phyloP scores from a whole-genome alignment of 805 yeast genomes.

The Candida silvicultrix region DNA sequence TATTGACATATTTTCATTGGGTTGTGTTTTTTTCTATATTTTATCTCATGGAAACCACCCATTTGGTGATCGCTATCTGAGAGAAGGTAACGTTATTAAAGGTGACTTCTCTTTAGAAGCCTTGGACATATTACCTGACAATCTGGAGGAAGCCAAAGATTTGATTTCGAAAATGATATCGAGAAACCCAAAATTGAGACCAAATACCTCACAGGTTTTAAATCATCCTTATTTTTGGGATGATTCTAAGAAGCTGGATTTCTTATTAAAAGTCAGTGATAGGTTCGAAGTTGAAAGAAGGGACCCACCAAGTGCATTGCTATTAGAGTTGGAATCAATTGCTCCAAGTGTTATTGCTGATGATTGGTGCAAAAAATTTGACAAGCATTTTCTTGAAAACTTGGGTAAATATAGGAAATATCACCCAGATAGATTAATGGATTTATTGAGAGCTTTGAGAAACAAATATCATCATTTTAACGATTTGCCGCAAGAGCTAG shows the following conservation, averaged over 20 bases:
- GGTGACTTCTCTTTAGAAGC: constrained; percentile 38
- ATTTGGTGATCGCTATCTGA: constrained; percentile 82
- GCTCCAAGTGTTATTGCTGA: constrained; percentile 47
- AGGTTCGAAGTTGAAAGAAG: constrained; percentile 80
- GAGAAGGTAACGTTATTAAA: constrained; percentile 85
- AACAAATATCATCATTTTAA: constrained; percentile 93
- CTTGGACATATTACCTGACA: constrained; percentile 23
- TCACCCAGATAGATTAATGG: constrained; percentile 72
- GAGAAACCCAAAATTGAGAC: constrained; percentile 61
- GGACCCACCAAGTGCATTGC: constrained; percentile 65
- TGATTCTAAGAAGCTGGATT: constrained; percentile 66
- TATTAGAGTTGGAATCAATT: constrained; percentile 47
- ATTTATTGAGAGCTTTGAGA: constrained; percentile 79
- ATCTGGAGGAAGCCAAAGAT: constrained; percentile 61
- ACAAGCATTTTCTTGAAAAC: constrained; percentile 67
- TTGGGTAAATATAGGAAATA: constrained; percentile 90
- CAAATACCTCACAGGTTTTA: constrained; percentile 60
- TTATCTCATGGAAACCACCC: constrained; percentile 85
- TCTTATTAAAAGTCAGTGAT: constrained; percentile 82
- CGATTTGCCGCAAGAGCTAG: constrained; percentile 71
- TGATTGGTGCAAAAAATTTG: constrained; percentile 79
- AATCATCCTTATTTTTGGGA: constrained; percentile 91
- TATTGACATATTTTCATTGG: constrained; percentile 89
- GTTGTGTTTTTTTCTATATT: constrained; percentile 89
- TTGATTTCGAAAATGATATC: constrained; percentile 68